Conservation (phyloP, 2,329 filamentous ascomycete species). For the Sporothrix euskadiensis region DNA sequence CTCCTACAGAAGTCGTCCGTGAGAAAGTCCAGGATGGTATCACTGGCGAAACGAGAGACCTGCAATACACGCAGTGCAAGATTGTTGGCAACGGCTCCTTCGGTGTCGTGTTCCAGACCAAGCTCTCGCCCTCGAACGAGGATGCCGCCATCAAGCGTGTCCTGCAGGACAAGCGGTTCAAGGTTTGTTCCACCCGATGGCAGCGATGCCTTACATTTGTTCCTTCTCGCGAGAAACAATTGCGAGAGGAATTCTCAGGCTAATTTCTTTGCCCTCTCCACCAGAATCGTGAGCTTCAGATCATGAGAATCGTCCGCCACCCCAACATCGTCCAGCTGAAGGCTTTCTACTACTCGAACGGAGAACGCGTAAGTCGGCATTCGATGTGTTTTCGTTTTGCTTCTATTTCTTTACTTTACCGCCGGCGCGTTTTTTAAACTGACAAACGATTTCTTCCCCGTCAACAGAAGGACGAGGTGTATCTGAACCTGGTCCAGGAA, state of each 20-base stretch:
- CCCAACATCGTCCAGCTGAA: constrained; percentile 99
- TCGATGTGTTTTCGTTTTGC: not conserved
- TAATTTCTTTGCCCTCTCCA: not conserved
- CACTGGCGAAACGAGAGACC: constrained; percentile 92
- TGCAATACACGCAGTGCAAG: constrained; percentile 99
- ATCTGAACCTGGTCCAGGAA: constrained; percentile 96
- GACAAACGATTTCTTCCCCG: constrained; percentile 21
- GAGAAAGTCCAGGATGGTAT: constrained; percentile 99
- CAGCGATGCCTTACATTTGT: not conserved
- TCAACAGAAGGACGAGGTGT: constrained; percentile 89
- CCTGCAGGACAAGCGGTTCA: constrained; percentile 98
- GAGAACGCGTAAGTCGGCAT: constrained; percentile 73
- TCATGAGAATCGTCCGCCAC: constrained; percentile 98
- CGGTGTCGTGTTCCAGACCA: constrained; percentile 98
- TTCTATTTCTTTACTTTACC: no score
- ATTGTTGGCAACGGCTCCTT: constrained; percentile 99
- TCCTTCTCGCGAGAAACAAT: not conserved
- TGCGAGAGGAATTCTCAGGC: not conserved
- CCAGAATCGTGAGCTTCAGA: constrained; percentile 97
- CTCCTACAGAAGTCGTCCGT: constrained; percentile 79
- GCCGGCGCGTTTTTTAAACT: not conserved
- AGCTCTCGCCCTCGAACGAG: constrained; percentile 94
- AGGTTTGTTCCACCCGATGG: constrained; percentile 58
- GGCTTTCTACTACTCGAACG: constrained; percentile 99
- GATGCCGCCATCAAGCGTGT: constrained; percentile 99